Percentiles rank a stretch among this genome's conserved stretches.
Evolutionary conservation across 495 filamentous ascomycete genomes (phyloP).

Genomic region (Sabuloglossum arenarium): DNA sequence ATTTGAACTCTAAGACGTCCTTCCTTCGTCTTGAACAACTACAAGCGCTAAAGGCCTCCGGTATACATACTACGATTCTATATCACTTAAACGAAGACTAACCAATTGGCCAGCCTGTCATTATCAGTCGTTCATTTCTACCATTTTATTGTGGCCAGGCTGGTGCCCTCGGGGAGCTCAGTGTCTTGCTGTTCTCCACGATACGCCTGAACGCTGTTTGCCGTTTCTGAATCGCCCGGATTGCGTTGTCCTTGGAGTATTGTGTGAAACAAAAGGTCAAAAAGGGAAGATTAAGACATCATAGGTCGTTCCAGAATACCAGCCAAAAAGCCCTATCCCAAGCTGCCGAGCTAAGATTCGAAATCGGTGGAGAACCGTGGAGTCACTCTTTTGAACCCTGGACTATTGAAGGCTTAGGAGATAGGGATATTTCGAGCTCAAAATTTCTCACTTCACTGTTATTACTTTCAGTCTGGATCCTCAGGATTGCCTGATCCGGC

Average conservation of each 20-base stretch:
- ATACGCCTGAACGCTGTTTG: not conserved
- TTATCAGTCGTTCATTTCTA: not conserved
- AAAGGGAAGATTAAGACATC: not conserved
- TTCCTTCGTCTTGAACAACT: not conserved
- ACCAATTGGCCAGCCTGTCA: not conserved
- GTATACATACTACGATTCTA: not conserved
- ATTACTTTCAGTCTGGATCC: not conserved
- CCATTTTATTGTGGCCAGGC: not conserved
- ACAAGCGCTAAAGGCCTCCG: not conserved
- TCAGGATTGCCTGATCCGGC: not conserved
- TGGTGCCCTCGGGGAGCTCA: not conserved
- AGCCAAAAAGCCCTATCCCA: not conserved
- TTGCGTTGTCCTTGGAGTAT: not conserved
- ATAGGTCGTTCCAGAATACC: not conserved
- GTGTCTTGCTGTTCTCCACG: not conserved
- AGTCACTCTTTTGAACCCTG: not conserved
- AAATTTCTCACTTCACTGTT: not conserved
- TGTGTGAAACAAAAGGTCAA: too few species aligned
- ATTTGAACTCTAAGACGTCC: not conserved
- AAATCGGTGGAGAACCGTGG: not conserved
- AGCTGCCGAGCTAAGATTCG: not conserved
- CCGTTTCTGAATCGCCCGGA: not conserved
- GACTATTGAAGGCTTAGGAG: not conserved
- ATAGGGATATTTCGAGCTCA: not conserved
- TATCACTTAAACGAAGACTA: not conserved